Evolutionary conservation across 2,329 filamentous ascomycete genomes (phyloP).

Genomic region (Botrytis pseudocinerea): DNA sequence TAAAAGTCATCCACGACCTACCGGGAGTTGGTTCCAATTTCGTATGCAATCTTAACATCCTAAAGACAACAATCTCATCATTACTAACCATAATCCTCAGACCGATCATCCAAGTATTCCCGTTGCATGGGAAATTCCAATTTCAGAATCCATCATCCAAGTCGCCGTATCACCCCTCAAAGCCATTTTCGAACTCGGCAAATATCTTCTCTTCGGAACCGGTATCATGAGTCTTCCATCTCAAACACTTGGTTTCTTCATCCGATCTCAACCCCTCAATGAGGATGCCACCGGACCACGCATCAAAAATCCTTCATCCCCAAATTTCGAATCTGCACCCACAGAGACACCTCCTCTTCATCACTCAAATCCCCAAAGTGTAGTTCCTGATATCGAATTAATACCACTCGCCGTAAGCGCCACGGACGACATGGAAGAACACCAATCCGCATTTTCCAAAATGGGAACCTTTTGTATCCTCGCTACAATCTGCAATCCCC

Average conservation of each 20-base stretch:
- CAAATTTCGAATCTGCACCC: background rate
- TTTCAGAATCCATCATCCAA: conserved; percentile 8
- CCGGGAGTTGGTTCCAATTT: conserved; percentile 21
- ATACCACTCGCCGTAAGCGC: conserved; percentile 21
- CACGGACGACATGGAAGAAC: conserved; percentile 20
- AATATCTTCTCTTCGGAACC: conserved; percentile 24
- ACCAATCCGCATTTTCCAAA: conserved; percentile 11
- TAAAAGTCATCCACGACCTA: conserved; percentile 20
- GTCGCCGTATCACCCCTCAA: conserved; percentile 10
- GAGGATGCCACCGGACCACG: background rate
- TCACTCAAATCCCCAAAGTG: background rate
- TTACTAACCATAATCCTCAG: background rate
- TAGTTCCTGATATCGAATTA: conserved; percentile 19
- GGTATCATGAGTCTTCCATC: conserved; percentile 16
- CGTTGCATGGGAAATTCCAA: conserved; percentile 23
- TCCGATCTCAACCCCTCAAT: conserved; percentile 15
- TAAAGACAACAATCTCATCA: background rate
- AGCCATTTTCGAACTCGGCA: conserved; percentile 14
- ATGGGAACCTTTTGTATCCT: conserved; percentile 22
- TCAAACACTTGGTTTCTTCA: conserved; percentile 14
- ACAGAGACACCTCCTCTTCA: too few relatives aligned
- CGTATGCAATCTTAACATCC: background rate
- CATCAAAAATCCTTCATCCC: background rate
- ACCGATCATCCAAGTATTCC: conserved; percentile 20
- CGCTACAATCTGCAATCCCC: conserved; percentile 10